phyloP scores from a whole-genome alignment of 176 grass and related monocot genomes.

The Hsuehochloa calcarea region DNA sequence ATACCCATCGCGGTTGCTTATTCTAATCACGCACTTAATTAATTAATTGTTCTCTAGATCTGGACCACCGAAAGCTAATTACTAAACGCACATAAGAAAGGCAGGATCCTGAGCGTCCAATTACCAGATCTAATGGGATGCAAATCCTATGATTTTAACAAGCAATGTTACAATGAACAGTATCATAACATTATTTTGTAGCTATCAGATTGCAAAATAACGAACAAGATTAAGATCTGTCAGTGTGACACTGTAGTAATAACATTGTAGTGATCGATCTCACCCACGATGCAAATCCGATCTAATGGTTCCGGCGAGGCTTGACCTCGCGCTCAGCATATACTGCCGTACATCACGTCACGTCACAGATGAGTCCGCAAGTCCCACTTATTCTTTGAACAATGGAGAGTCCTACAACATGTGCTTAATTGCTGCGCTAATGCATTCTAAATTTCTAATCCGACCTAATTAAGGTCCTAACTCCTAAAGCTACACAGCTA shows the following conservation, averaged over 20 bases:
- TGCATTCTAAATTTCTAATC: background rate
- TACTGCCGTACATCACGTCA: background rate
- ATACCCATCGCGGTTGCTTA: background rate
- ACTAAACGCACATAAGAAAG: background rate
- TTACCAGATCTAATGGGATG: background rate
- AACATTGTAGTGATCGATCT: too few species aligned
- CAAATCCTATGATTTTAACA: too few species aligned
- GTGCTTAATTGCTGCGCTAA: background rate
- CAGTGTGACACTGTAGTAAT: too few species aligned
- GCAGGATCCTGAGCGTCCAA: background rate
- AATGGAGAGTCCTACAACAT: background rate
- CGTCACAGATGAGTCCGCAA: background rate
- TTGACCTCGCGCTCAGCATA: background rate
- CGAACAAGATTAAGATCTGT: too few species aligned
- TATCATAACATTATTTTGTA: too few species aligned
- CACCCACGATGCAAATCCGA: too few species aligned
- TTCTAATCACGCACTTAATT: background rate
- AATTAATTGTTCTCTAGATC: background rate
- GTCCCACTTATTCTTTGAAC: background rate
- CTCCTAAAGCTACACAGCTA: background rate
- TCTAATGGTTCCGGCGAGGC: background rate
- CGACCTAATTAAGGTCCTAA: too few species aligned
- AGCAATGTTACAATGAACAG: too few species aligned
- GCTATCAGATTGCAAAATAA: too few species aligned
- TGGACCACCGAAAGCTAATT: constrained; percentile 20